Percentiles rank a stretch among this genome's conserved stretches.
Evolutionary conservation across 768 basidiomycete species (phyloP).

Genomic region (Xerocomellus intermedius): DNA sequence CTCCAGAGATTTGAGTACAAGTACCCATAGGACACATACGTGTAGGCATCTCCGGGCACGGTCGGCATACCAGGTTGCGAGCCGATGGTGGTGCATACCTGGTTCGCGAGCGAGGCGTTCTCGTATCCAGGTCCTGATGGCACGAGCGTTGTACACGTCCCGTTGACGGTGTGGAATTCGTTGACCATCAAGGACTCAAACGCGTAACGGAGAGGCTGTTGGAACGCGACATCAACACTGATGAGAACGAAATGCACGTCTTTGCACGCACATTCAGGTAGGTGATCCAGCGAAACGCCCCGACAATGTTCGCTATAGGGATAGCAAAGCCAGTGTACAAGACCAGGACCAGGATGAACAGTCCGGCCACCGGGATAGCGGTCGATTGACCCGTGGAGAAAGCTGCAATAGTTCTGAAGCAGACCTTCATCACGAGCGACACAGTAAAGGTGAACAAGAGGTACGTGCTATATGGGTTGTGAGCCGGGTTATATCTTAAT

Average conservation of each 20-base stretch:
- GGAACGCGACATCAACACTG: slow-evolving; percentile 31
- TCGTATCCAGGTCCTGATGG: slow-evolving; percentile 37
- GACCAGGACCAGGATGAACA: slow-evolving; percentile 38
- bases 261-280: slow-evolving; percentile 30
- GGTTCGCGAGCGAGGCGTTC: slow-evolving; percentile 33
- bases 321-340: slow-evolving; percentile 46
- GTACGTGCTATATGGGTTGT: slow-evolving; percentile 49
- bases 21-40: slow-evolving; percentile 32
- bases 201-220: slow-evolving; percentile 33
- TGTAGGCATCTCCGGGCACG: slow-evolving; percentile 44
- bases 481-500: slow-evolving; percentile 23
- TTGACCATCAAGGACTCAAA: slow-evolving; percentile 41
- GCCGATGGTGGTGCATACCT: slow-evolving; percentile 44
- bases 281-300: slow-evolving; percentile 18
- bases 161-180: slow-evolving; percentile 45
- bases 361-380: slow-evolving; percentile 37
- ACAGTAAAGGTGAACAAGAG: slow-evolving; percentile 52
- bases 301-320: slow-evolving; percentile 13
- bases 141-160: slow-evolving; percentile 34
- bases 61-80: slow-evolving; percentile 37
- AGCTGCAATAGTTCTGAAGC: slow-evolving; percentile 67
- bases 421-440: slow-evolving; percentile 67
- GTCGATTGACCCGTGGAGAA: slow-evolving; percentile 50
- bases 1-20: slow-evolving; percentile 31
- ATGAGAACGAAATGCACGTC: slow-evolving; percentile 21